These are phyloP conservation scores for Annulohypoxylon maeteangense DNA, from an alignment of 495 filamentous ascomycete genomes.

Conservation along the genomic window DNA sequence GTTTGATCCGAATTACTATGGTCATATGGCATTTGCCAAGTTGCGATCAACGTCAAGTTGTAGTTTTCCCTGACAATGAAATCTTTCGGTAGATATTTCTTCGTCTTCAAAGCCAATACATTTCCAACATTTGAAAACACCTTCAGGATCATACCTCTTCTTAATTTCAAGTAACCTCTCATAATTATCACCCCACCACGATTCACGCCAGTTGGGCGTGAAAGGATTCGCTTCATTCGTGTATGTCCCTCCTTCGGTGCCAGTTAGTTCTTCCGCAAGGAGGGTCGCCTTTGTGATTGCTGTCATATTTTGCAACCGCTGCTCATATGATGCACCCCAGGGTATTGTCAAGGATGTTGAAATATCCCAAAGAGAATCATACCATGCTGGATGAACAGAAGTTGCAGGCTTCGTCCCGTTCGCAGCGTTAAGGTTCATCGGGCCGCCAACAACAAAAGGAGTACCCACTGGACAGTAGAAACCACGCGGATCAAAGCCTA, in stretches of 20 bases:
- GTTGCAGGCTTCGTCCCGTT: conserved; percentile 44
- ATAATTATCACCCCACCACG: conserved; percentile 64
- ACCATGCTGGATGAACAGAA: conserved; percentile 58
- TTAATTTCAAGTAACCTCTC: conserved; percentile 54
- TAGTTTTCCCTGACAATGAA: conserved; percentile 42
- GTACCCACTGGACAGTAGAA: conserved; percentile 42
- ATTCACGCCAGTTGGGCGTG: conserved; percentile 56
- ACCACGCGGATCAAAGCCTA: conserved; percentile 39
- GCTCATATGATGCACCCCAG: conserved; percentile 50
- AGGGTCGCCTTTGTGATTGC: conserved; percentile 55
- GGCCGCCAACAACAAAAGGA: conserved; percentile 25
- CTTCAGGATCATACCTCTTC: conserved; percentile 57
- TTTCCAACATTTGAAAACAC: conserved; percentile 58
- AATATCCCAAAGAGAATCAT: conserved; percentile 54
- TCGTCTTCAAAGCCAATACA: conserved; percentile 59
- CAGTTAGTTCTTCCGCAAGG: conserved; percentile 57
- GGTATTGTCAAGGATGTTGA: conserved; percentile 49
- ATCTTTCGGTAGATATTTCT: conserved; percentile 36
- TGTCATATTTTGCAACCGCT: conserved; percentile 49
- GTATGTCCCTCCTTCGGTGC: conserved; percentile 57
- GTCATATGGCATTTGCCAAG: not conserved
- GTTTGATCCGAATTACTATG: too few species aligned
- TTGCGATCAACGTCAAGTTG: conserved; percentile 36
- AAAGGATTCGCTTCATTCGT: conserved; percentile 61
- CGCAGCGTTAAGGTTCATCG: conserved; percentile 13